Percentiles rank a stretch among this genome's conserved stretches.
These are phyloP conservation scores for Teunomyces funiuensis DNA, from an alignment of 805 yeast species.

Conservation along the genomic window DNA sequence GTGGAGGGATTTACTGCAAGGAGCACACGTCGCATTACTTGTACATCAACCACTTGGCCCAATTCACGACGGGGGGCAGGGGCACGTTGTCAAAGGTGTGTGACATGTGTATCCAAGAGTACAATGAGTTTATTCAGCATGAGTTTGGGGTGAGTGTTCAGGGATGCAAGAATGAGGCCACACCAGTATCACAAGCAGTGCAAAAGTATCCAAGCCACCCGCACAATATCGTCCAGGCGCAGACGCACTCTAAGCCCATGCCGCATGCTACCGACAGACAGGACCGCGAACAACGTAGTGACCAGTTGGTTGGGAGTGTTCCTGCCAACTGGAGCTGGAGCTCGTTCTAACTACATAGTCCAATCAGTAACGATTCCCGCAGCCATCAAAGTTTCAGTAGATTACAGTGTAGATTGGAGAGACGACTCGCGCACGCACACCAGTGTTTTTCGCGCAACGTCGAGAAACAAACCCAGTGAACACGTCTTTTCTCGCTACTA, in stretches of 20 bases:
- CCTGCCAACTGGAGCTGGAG: constrained; percentile 85
- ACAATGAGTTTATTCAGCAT: constrained; percentile 47
- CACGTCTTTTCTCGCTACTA: neutral
- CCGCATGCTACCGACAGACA: neutral
- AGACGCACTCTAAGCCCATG: neutral
- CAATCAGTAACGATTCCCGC: too few species aligned
- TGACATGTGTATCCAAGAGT: constrained; percentile 61
- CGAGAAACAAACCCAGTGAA: neutral
- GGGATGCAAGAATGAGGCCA: neutral
- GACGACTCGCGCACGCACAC: neutral
- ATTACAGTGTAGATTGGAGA: too few species aligned
- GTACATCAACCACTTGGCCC: constrained; percentile 57
- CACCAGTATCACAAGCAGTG: constrained; percentile 1
- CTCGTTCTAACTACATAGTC: constrained; percentile 46
- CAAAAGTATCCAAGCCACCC: too few species aligned
- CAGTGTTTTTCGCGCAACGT: neutral
- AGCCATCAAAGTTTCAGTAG: too few species aligned
- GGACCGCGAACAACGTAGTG: constrained; percentile 31
- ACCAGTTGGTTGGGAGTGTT: constrained; percentile 44
- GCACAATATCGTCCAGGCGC: too few species aligned
- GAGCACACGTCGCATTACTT: constrained; percentile 60
- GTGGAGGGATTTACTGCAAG: constrained; percentile 79
- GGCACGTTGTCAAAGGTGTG: constrained; percentile 73
- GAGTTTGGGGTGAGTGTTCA: constrained; percentile 35
- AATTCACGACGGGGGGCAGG: constrained; percentile 63